Percentiles rank a stretch among this genome's conserved stretches.
phyloP scores from a whole-genome alignment of 176 grass and related monocot species.

The Triticum turgidum region DNA sequence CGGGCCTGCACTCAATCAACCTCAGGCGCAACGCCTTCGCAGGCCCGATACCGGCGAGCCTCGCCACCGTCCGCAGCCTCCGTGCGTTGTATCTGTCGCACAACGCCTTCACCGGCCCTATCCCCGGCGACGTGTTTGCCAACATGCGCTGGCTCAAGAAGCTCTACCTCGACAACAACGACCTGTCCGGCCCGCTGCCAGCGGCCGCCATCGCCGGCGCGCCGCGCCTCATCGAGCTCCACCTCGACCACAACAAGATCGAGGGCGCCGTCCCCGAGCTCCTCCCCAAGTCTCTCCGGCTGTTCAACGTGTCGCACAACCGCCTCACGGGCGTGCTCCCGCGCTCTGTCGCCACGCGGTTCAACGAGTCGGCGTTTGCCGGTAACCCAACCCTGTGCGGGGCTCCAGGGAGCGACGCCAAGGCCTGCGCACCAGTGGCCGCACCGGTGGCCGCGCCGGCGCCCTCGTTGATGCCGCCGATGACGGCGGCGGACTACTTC shows the following conservation, averaged over 20 bases:
- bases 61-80: conserved; percentile 31
- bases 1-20: conserved; percentile 50
- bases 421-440: conserved; percentile 10
- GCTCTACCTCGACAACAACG: conserved; percentile 76
- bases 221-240: conserved; percentile 59
- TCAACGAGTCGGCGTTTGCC: conserved; percentile 49
- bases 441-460: background rate
- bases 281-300: conserved; percentile 42
- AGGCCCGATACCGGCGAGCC: conserved; percentile 46
- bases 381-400: conserved; percentile 63
- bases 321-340: conserved; percentile 51
- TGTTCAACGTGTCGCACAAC: conserved; percentile 75
- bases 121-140: conserved; percentile 52
- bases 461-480: background rate
- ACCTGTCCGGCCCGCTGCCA: conserved; percentile 51
- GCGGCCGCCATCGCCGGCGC: conserved; percentile 38
- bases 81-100: conserved; percentile 63
- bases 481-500: background rate
- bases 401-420: background rate
- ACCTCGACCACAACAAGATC: conserved; percentile 64
- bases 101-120: conserved; percentile 53
- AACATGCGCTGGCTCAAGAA: conserved; percentile 69
- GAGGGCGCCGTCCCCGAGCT: conserved; percentile 41
- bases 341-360: conserved; percentile 25
- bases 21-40: conserved; percentile 57